Evolutionary conservation across 2,329 filamentous ascomycete genomes (phyloP).

Genomic region (Fusarium anguioides): DNA sequence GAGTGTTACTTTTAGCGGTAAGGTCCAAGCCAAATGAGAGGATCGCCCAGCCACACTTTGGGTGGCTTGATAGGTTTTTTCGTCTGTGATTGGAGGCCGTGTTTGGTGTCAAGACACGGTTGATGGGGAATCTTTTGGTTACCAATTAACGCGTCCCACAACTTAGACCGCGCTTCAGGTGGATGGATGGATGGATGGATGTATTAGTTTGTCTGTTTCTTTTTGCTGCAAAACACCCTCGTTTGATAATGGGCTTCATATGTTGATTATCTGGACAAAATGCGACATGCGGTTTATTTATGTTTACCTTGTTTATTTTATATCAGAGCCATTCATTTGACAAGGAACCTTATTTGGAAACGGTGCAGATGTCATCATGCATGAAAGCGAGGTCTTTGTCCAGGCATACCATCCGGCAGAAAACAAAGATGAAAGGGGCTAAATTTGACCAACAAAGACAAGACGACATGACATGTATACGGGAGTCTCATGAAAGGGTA

Average conservation of each 20-base stretch:
- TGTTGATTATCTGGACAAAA: not conserved
- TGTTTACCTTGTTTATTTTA: not conserved
- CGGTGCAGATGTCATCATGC: slow-evolving; percentile 29
- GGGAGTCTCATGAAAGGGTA: not conserved
- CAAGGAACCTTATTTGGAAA: not conserved
- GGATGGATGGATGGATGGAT: not conserved
- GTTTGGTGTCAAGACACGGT: slow-evolving; percentile 30
- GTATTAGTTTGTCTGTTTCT: slow-evolving; percentile 2
- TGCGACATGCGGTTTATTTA: not conserved
- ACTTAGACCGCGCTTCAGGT: not conserved
- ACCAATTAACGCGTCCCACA: slow-evolving; percentile 38
- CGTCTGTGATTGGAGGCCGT: slow-evolving; percentile 25
- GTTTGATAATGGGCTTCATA: not conserved
- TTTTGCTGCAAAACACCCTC: slow-evolving; percentile 4
- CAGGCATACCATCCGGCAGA: not conserved
- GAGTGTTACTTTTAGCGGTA: slow-evolving; percentile 34
- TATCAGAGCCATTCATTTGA: not conserved
- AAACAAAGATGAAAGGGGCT: not conserved
- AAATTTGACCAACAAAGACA: not conserved
- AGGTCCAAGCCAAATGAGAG: slow-evolving; percentile 24
- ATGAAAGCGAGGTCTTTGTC: slow-evolving; percentile 28
- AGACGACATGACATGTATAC: too few species aligned
- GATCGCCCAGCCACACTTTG: slow-evolving; percentile 36
- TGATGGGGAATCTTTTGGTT: slow-evolving; percentile 22
- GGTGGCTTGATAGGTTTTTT: slow-evolving; percentile 24